Evolutionary conservation across 1,284 basidiomycete species (phyloP).

Genomic region (Leccinum pachyderme): DNA sequence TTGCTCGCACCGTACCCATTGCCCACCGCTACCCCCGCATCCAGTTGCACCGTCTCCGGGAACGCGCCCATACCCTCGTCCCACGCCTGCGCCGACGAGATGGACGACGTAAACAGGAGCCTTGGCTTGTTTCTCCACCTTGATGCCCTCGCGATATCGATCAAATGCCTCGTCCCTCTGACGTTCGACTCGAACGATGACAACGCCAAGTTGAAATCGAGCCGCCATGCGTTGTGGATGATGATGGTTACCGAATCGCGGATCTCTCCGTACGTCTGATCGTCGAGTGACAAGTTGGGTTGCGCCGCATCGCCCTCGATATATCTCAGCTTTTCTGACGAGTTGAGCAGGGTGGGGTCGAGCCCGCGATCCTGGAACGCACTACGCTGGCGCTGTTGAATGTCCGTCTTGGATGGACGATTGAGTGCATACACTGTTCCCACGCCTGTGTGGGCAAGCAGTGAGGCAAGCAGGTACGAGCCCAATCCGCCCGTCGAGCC

Average conservation of each 20-base stretch:
- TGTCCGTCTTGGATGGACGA: slow-evolving; percentile 18
- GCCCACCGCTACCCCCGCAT: slow-evolving; percentile 17
- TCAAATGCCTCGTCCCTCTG: slow-evolving; percentile 26
- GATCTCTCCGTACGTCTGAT: slow-evolving; percentile 22
- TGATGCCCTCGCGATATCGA: slow-evolving; percentile 35
- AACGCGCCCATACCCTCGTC: slow-evolving; percentile 12
- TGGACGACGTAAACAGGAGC: slow-evolving; percentile 35
- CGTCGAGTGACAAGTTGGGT: slow-evolving; percentile 28
- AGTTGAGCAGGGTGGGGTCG: slow-evolving; percentile 28
- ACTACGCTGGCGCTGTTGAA: slow-evolving; percentile 25
- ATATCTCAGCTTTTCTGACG: slow-evolving; percentile 27
- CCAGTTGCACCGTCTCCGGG: slow-evolving; percentile 20
- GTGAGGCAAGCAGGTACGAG: slow-evolving; percentile 26
- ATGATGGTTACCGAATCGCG: slow-evolving; percentile 26
- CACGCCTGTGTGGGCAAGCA: slow-evolving; percentile 21
- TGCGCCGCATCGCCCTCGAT: slow-evolving; percentile 29
- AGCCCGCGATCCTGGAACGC: slow-evolving; percentile 34
- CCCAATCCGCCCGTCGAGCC: slow-evolving; percentile 34
- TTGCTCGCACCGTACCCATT: slow-evolving; percentile 25
- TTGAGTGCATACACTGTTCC: slow-evolving; percentile 35
- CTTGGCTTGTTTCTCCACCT: slow-evolving; percentile 15
- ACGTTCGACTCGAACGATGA: slow-evolving; percentile 36
- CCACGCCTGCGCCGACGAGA: slow-evolving; percentile 26
- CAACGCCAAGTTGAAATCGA: slow-evolving; percentile 38
- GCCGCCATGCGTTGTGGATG: slow-evolving; percentile 5